phyloP scores from a whole-genome alignment of 2,329 filamentous ascomycete genomes.

The Apiospora kogelbergensis region DNA sequence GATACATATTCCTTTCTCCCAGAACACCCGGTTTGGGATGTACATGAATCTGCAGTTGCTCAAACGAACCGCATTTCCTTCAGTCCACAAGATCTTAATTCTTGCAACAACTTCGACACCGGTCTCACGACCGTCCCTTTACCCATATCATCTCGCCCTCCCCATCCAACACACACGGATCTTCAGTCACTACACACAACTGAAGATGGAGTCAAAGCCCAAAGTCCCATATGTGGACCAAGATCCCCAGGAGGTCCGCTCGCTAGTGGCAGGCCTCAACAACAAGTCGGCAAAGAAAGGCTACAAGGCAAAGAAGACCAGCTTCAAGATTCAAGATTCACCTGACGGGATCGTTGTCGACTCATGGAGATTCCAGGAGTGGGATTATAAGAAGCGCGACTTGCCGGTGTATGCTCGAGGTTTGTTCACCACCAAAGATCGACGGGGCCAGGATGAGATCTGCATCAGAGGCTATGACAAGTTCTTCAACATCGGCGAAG shows the following conservation, averaged over 20 bases:
- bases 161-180: background rate
- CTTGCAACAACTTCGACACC: background rate
- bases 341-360: slow-evolving; percentile 68
- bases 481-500: slow-evolving; percentile 93
- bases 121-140: background rate
- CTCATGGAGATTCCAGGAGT: slow-evolving; percentile 92
- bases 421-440: slow-evolving; percentile 80
- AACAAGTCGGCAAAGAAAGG: slow-evolving; percentile 56
- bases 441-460: slow-evolving; percentile 70
- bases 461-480: slow-evolving; percentile 93
- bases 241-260: slow-evolving; percentile 64
- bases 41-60: background rate
- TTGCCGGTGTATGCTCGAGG: slow-evolving; percentile 92
- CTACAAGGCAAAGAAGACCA: slow-evolving; percentile 79
- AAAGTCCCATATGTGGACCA: slow-evolving; percentile 63
- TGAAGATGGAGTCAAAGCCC: background rate
- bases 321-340: slow-evolving; percentile 66
- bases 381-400: slow-evolving; percentile 87
- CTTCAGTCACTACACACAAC: background rate
- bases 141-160: background rate
- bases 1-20: background rate
- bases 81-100: background rate
- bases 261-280: slow-evolving; percentile 66
- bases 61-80: background rate
- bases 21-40: background rate